Conservation (phyloP, 139 green algal genomes). For the Deuterostichococcus epilithicus region DNA sequence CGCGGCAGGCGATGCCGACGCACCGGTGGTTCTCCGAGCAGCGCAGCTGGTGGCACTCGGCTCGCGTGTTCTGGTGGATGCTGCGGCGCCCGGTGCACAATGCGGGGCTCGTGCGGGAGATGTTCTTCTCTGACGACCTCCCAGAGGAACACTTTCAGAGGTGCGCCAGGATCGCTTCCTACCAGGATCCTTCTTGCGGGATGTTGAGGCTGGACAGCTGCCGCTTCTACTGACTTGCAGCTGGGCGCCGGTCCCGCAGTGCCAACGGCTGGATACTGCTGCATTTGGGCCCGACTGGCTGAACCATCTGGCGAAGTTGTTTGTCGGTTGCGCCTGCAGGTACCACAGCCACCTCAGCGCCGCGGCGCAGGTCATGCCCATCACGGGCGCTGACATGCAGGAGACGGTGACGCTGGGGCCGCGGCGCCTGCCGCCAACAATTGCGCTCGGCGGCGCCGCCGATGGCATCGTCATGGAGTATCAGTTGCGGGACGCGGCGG, state of each 20-base stretch:
- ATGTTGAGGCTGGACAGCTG: too few species aligned
- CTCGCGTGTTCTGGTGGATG: slow-evolving; percentile 13
- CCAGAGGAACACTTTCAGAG: background rate
- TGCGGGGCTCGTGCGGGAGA: background rate
- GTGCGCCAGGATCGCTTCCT: too few species aligned
- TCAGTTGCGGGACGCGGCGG: background rate
- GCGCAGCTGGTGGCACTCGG: slow-evolving; percentile 10
- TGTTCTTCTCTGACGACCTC: background rate
- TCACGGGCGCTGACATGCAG: background rate
- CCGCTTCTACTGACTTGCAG: too few species aligned
- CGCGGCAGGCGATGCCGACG: background rate
- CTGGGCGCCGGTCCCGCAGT: too few species aligned
- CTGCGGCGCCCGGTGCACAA: background rate
- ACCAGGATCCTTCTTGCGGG: too few species aligned
- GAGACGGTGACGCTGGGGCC: background rate
- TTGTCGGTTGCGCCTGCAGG: background rate
- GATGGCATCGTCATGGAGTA: background rate
- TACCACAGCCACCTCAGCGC: background rate
- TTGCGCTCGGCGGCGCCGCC: background rate
- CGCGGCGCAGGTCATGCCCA: background rate
- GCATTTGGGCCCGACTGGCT: too few species aligned
- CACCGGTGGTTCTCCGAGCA: slow-evolving; percentile 9
- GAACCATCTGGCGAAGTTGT: too few species aligned
- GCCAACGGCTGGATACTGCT: too few species aligned
- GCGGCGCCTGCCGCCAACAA: background rate